Base-by-base conservation (phyloP, 345 rosid species). In the Syzygium oleosum region DNA sequence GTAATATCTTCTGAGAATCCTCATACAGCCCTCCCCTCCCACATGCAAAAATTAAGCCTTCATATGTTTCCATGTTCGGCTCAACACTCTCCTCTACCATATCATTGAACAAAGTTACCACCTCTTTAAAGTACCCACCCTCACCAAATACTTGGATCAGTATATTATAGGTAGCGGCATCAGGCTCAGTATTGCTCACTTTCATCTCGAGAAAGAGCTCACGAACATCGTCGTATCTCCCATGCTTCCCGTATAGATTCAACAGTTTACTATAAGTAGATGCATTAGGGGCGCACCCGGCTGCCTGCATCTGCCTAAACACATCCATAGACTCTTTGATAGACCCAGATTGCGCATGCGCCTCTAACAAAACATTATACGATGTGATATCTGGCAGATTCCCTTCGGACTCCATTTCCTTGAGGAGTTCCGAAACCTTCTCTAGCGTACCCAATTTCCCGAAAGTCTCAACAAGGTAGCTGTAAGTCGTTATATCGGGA, bases 121-220 rank as follows among this genome's bases (percentile, higher is more conserved):
- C 99, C 96, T 97, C 99, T 94, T 96, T 94, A 87, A 96, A 95
- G 92, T 95, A 97, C 88, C 98, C 99, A 90, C 99, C 99, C 91
- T 97, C 97, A 65, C 98, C 98, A 78, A 97, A 97, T 52, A 95
- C 99, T 85, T 94, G 93, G 19, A 96, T 93, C 91, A 97, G 89
- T 88, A 95, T 93, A 89, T 95, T 97, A 90, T 97, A 97, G 0
- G 98, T 97, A 88, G 92, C 94, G 6, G 95, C 96, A 92, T 96
- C 97, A 1, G 99, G 98, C 90, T 94, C 97, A 0, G 96, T 95
- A 90, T 93, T 94, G 90, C 98, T 97, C 12, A 93, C 94, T 91
- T 97, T 97, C 99, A 97, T 97, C 95, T 97, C 99, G 78, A 95
- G 94, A 86, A 96, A 96, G 80, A 97, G 94, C 89, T 95, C 96